phyloP scores from a whole-genome alignment of 2,329 filamentous ascomycete genomes.

The Neospermospora avenae region DNA sequence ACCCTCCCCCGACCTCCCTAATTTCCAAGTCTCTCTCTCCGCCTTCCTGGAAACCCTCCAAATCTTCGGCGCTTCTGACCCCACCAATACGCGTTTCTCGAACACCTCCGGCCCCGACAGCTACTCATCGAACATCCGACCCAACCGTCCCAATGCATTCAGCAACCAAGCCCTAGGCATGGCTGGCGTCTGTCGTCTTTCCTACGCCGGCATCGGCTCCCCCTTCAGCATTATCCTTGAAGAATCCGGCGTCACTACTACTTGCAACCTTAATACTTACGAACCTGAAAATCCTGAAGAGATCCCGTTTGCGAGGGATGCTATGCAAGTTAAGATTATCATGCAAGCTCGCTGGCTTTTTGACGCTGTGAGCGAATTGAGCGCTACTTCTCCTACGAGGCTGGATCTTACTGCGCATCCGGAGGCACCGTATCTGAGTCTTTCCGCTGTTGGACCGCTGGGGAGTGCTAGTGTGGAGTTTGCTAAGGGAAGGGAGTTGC shows the following conservation, averaged over 20 bases:
- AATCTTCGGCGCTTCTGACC: constrained; percentile 85
- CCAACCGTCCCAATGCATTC: constrained; percentile 70
- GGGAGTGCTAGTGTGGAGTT: constrained; percentile 66
- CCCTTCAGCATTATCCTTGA: constrained; percentile 83
- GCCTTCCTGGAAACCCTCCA: constrained; percentile 91
- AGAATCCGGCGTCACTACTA: constrained; percentile 83
- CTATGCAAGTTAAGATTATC: constrained; percentile 87
- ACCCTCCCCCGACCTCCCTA: constrained; percentile 49
- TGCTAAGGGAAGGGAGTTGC: constrained; percentile 58
- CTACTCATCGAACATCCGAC: constrained; percentile 59
- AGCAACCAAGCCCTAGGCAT: constrained; percentile 79
- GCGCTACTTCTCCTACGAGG: constrained; percentile 59
- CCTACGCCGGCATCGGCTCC: constrained; percentile 71
- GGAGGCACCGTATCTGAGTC: constrained; percentile 65
- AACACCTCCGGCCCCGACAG: constrained; percentile 58
- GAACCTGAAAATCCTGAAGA: constrained; percentile 70
- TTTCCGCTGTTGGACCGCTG: constrained; percentile 62
- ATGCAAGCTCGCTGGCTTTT: constrained; percentile 76
- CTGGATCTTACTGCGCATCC: constrained; percentile 64
- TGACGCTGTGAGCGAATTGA: constrained; percentile 68
- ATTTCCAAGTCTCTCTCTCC: constrained; percentile 82
- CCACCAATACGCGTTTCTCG: constrained; percentile 50
- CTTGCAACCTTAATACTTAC: constrained; percentile 87
- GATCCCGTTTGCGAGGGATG: constrained; percentile 82
- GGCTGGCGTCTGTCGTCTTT: constrained; percentile 79